These are phyloP conservation scores for Gossypium mustelinum DNA, from an alignment of 345 rosid genomes.

Conservation along the genomic window DNA sequence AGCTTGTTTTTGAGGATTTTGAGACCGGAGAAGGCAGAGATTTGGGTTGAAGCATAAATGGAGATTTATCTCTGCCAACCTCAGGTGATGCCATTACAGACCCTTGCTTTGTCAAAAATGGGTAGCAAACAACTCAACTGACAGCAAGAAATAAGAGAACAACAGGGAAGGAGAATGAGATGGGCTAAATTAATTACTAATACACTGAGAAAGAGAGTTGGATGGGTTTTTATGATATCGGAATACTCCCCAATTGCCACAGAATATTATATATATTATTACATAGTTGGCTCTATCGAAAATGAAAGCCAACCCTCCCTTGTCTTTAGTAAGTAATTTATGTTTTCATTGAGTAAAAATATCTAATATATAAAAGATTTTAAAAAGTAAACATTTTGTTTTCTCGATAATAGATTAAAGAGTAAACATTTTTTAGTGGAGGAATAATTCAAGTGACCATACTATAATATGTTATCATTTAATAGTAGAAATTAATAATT, in stretches of 20 bases:
- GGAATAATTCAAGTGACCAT: no score
- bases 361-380: no score
- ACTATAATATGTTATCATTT: no score
- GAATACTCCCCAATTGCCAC: not conserved
- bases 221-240: not conserved
- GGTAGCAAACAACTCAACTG: not conserved
- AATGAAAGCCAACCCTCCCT: no score
- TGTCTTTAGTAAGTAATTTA: no score
- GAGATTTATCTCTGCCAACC: constrained; percentile 4
- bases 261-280: no score
- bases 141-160: not conserved
- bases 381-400: no score
- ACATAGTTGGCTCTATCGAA: no score
- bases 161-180: not conserved
- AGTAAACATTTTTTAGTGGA: rapidly evolving
- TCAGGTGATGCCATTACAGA: constrained; percentile 12
- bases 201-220: not conserved
- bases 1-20: constrained; percentile 7
- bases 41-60: constrained; percentile 16
- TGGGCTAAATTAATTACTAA: not conserved
- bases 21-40: not conserved
- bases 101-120: not conserved
- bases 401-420: no score
- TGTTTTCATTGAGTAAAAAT: no score
- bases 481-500: no score